Evolutionary conservation across 2,329 filamentous ascomycete species (phyloP).

Genomic region (Aspergillus sp.): DNA sequence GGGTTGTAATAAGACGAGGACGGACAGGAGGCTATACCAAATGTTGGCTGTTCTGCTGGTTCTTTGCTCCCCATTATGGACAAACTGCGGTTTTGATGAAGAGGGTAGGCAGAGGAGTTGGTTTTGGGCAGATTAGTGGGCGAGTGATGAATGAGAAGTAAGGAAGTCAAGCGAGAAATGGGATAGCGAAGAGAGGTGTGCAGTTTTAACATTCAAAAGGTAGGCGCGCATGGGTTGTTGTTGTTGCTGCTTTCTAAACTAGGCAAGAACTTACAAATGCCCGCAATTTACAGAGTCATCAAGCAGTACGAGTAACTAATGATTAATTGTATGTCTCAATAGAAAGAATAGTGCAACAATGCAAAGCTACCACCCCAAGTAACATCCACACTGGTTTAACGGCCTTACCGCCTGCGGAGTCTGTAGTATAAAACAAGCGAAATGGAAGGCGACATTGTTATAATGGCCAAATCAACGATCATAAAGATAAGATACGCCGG

Average conservation of each 20-base stretch:
- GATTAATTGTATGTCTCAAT: background rate
- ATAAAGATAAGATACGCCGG: conserved; percentile 7
- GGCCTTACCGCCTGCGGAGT: background rate
- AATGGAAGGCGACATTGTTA: background rate
- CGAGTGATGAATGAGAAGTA: background rate
- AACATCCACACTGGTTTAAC: background rate
- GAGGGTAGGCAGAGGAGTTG: background rate
- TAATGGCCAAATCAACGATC: conserved; percentile 3
- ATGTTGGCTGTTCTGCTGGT: background rate
- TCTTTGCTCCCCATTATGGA: no score
- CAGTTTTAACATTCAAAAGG: background rate
- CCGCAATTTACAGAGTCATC: background rate
- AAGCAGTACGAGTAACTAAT: background rate
- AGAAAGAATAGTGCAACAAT: conserved; percentile 8
- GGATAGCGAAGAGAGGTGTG: background rate
- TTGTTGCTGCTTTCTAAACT: background rate
- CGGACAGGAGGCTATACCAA: background rate
- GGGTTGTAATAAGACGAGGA: background rate
- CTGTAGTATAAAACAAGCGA: background rate
- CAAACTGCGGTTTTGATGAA: no score
- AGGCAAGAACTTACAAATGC: background rate
- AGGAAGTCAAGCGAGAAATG: background rate
- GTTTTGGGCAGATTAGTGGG: background rate
- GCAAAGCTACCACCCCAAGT: background rate
- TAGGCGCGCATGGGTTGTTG: background rate